Evolutionary conservation across 345 rosid species (phyloP), one percentile per base, ranked within the genome.

Genomic region (Hypericum perforatum): DNA sequence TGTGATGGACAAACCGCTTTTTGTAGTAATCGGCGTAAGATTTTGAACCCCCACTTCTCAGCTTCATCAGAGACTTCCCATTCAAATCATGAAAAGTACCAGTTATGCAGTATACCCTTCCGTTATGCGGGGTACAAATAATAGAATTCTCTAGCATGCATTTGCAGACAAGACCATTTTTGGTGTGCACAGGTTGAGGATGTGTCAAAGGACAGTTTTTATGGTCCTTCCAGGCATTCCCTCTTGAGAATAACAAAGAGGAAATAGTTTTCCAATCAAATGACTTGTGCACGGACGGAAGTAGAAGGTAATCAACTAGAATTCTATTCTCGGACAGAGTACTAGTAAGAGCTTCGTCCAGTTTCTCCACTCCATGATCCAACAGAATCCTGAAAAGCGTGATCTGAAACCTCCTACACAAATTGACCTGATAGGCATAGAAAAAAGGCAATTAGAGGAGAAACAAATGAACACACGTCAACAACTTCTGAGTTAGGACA

Each of bases 101-200:
- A 3, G 59, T 58, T 37, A 83, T 67, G 62, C 80, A 85, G 64
- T 88, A 92, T 12, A 80, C 13, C 0, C 41, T 50, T 44, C 80
- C 85, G 45, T 69, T 92, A 55, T 92, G 95, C 5, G 98, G 95
- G 0, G 98, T 81, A 68, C 11, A 76, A 16, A 85, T 85, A 70
- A 92, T 58, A 9, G 88, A 83, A 61, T 85, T 67, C 61, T 66
- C 57, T 56, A 83, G 60, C 53, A 39, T 39, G 63, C 96, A 82
- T 11, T 68, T 37, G 66, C 86, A 82, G 44, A 70, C 60, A 6
- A 16, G 60, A 45, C 88, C 92, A 32, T 59, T 63, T 68, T 74
- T 76, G 41, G 89, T 78, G 45, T 60, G 74, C 16, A 87, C 43
- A 52, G 46, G 8, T 57, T 49, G 57, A 58, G 65, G 68, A 67